Evolutionary conservation across 805 yeast genomes (phyloP).

Genomic region (Kodamaea laetipori): DNA sequence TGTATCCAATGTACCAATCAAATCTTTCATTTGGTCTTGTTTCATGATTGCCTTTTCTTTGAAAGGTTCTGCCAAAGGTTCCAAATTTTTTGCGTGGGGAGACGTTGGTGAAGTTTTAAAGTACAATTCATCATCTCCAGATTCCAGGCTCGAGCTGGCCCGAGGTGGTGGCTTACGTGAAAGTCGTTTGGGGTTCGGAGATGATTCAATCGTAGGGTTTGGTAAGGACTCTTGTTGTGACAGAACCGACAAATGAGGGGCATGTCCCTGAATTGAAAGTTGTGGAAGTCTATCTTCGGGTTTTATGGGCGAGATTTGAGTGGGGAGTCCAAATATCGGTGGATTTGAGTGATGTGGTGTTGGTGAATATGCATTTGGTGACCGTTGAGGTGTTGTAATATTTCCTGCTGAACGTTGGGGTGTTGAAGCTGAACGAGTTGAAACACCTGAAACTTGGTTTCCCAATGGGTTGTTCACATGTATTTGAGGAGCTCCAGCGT

Average conservation of each 20-base stretch:
- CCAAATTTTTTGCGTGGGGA: slow-evolving; percentile 4
- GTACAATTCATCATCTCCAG: slow-evolving; percentile 8
- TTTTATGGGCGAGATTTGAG: too few relatives aligned
- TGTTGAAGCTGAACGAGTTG: too few relatives aligned
- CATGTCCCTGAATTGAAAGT: too few relatives aligned
- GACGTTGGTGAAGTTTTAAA: slow-evolving; percentile 6
- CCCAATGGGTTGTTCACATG: too few relatives aligned
- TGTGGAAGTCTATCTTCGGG: too few relatives aligned
- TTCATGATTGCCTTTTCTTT: background rate
- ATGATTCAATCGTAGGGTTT: too few relatives aligned
- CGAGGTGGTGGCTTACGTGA: slow-evolving; percentile 14
- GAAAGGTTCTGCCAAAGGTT: background rate
- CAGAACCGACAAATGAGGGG: too few relatives aligned
- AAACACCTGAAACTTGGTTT: too few relatives aligned
- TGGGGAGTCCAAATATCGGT: too few relatives aligned
- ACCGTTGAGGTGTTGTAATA: background rate
- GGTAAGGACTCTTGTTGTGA: too few relatives aligned
- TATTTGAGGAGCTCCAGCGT: too few relatives aligned
- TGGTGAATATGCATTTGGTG: background rate
- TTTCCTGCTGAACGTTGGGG: too few relatives aligned
- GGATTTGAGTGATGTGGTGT: background rate
- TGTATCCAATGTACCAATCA: slow-evolving; percentile 26
- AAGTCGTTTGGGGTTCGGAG: slow-evolving; percentile 6
- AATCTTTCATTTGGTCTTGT: slow-evolving; percentile 19
- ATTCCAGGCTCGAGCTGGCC: slow-evolving; percentile 9